Evolutionary conservation across 2,329 filamentous ascomycete genomes (phyloP), one percentile per base, ranked within the genome.

Genomic region (Neonectria magnoliae): DNA sequence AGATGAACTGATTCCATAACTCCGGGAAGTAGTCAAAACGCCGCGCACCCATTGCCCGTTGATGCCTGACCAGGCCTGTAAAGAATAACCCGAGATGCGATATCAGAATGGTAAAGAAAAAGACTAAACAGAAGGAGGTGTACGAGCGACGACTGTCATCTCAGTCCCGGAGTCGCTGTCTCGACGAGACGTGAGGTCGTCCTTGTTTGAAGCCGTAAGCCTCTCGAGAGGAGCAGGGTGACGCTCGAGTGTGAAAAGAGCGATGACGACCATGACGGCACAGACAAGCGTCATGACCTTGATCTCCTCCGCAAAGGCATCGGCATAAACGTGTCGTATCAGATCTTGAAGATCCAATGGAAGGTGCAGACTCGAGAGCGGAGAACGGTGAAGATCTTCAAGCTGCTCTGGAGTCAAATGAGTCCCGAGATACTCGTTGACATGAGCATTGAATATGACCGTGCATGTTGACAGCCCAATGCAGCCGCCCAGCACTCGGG

Each of bases 381-480:
- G 83, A 27, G 81, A 84, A 25, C 80, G 81, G 64, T 82, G 82
- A 20, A 86, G 76, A 13, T 77, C 75, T 9, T 76, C 74, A n/a
- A 85, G 73, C 58, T 84, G 78, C 11, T 72, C 64, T 4, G 73
- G 57, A 11, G 77, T 78, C 59, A 85, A 71, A 31, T 75, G 68
- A 27, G 68, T 67, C 13, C 75, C 71, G 11, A 87, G 76, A 38
- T 79, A 73, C 29, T 69, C 67, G 48, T 81, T 78, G 45, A 82
- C 78, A 57, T 80, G 79, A 33, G 75, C 69, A 71, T 87, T 87
- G 75, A 88, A 85, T 11, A 90, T 80, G 14, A 88, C 83, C n/a
- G 85, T 88, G 67, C 87, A 88, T 25, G 85, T 75, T 0, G 87
- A 84, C 47, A 90, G 80, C 1, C 88, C 88, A 29, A 90, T 80